Percentiles rank a stretch among this genome's conserved stretches.
phyloP scores from a whole-genome alignment of 1,139 yeast species.

The Saccharomyces uvarum region DNA sequence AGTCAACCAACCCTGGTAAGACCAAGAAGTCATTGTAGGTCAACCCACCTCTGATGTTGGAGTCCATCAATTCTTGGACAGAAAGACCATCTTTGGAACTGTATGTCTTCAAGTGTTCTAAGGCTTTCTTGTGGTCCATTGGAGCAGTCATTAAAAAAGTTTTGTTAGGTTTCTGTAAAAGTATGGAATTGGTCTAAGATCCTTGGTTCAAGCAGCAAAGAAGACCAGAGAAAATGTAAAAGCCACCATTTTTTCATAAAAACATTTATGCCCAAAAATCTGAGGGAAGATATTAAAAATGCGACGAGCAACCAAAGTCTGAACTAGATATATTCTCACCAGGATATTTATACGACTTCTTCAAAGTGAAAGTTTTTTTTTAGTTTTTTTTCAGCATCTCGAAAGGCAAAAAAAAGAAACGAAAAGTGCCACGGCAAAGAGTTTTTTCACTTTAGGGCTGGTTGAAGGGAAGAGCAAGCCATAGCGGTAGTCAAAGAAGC shows the following conservation, averaged over 20 bases:
- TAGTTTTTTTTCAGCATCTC: not conserved
- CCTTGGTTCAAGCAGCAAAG: not conserved
- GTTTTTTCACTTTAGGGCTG: not conserved
- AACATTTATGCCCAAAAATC: slow-evolving; percentile 14
- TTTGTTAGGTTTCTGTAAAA: slow-evolving; percentile 1
- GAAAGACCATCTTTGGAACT: slow-evolving; percentile 76
- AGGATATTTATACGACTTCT: not conserved
- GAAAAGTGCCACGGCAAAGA: slow-evolving; percentile 1
- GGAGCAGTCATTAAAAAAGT: slow-evolving; percentile 10
- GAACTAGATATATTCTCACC: not conserved
- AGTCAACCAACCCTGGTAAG: slow-evolving; percentile 89
- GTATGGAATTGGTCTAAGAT: slow-evolving; percentile 9
- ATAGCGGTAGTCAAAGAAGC: not conserved
- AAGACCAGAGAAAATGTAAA: slow-evolving; percentile 6
- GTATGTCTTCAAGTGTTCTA: slow-evolving; percentile 59
- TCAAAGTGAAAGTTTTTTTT: not conserved
- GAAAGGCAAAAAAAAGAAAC: not conserved
- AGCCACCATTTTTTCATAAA: slow-evolving; percentile 12
- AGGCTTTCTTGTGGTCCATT: slow-evolving; percentile 57
- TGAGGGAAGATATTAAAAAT: slow-evolving; percentile 2
- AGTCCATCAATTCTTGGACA: slow-evolving; percentile 79
- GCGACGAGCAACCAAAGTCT: not conserved
- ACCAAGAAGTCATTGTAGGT: slow-evolving; percentile 94
- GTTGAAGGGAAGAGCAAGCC: not conserved
- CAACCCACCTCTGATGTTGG: slow-evolving; percentile 84